Evolutionary conservation across 2,329 filamentous ascomycete genomes (phyloP).

Genomic region (Penicillium sp.): DNA sequence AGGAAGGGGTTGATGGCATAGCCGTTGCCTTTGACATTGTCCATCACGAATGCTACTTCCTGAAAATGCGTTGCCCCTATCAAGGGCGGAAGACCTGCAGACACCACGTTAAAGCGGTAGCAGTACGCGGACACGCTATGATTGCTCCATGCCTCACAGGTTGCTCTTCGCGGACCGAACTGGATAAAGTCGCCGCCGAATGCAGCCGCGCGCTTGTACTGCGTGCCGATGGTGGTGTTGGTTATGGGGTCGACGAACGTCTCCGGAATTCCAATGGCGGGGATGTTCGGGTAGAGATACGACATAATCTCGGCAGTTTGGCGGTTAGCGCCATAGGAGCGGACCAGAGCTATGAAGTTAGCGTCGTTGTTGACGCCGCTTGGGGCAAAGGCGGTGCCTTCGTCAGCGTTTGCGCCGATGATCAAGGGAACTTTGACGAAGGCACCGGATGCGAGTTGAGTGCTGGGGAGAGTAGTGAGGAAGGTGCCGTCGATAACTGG

Average conservation of each 20-base stretch:
- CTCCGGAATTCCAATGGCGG: slow-evolving; percentile 50
- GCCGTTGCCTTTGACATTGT: no score
- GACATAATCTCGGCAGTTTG: slow-evolving; percentile 42
- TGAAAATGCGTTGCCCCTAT: slow-evolving; percentile 56
- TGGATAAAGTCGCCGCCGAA: slow-evolving; percentile 57
- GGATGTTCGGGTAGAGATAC: slow-evolving; percentile 54
- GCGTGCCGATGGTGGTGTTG: no score
- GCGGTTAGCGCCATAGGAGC: no score
- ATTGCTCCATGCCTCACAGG: slow-evolving; percentile 53
- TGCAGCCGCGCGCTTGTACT: slow-evolving; percentile 47
- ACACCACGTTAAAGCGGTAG: slow-evolving; percentile 60
- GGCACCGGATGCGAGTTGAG: slow-evolving; percentile 56
- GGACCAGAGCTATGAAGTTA: no score
- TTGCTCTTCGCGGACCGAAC: slow-evolving; percentile 56
- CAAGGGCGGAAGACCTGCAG: slow-evolving; percentile 45
- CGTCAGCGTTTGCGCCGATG: slow-evolving; percentile 64
- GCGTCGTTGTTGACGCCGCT: slow-evolving; percentile 55
- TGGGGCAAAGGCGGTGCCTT: slow-evolving; percentile 59
- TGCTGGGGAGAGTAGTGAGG: slow-evolving; percentile 52
- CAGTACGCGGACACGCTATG: slow-evolving; percentile 55
- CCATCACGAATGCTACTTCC: slow-evolving; percentile 18
- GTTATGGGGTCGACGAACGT: slow-evolving; percentile 31
- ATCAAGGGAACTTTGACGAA: slow-evolving; percentile 66
- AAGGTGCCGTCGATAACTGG: slow-evolving; percentile 58
- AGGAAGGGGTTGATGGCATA: no score